Evolutionary conservation across 2,329 filamentous ascomycete genomes (phyloP).

Genomic region (Mycocentrospora acerina): DNA sequence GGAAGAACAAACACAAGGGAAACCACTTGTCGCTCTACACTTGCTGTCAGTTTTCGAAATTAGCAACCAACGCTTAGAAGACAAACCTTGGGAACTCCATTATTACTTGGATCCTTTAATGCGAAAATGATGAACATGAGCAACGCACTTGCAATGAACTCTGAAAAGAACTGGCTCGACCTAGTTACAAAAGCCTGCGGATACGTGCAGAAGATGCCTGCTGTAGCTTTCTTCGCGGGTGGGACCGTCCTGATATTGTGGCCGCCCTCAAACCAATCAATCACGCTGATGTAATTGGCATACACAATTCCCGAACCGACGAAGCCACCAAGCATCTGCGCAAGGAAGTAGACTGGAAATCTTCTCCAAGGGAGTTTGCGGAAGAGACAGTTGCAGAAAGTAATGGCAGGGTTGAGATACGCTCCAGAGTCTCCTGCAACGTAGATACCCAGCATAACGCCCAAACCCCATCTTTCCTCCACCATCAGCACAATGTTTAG

Average conservation of each 20-base stretch:
- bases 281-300: slow-evolving; percentile 55
- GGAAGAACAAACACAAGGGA: slow-evolving; percentile 66
- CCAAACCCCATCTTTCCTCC: slow-evolving; percentile 35
- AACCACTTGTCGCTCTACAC: slow-evolving; percentile 38
- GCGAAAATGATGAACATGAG: slow-evolving; percentile 74
- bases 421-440: slow-evolving; percentile 65
- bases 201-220: slow-evolving; percentile 73
- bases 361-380: slow-evolving; percentile 69
- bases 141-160: slow-evolving; percentile 67
- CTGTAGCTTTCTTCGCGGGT: slow-evolving; percentile 59
- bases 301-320: slow-evolving; percentile 52
- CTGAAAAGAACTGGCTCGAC: slow-evolving; percentile 69
- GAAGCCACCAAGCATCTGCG: slow-evolving; percentile 69
- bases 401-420: slow-evolving; percentile 67
- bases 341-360: slow-evolving; percentile 66
- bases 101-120: slow-evolving; percentile 58
- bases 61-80: too few relatives aligned
- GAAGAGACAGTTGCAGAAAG: slow-evolving; percentile 68
- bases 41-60: not conserved
- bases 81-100: slow-evolving; percentile 36
- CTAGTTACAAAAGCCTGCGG: slow-evolving; percentile 66
- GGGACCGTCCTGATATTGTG: slow-evolving; percentile 63
- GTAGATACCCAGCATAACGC: slow-evolving; percentile 58
- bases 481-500: too few relatives aligned
- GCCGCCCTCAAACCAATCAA: slow-evolving; percentile 64